A percentile compares a stretch with the other conserved stretches of the same genome.
phyloP scores from a whole-genome alignment of 768 basidiomycete genomes.

The Hericium coralloides region DNA sequence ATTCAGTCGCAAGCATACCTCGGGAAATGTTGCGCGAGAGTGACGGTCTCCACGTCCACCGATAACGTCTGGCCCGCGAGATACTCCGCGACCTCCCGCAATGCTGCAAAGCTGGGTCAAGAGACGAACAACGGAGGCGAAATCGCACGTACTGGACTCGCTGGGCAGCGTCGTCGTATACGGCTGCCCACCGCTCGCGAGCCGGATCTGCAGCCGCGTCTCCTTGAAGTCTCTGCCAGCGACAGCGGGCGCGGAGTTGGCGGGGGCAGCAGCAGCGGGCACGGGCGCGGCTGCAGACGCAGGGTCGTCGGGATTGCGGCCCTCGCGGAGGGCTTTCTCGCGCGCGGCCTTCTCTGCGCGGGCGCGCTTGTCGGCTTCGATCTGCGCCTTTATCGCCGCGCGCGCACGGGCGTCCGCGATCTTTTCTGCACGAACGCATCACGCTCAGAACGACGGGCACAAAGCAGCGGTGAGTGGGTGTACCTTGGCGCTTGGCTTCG shows the following conservation, averaged over 20 bases:
- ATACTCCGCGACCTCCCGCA: slow-evolving; percentile 82
- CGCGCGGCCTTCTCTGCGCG: slow-evolving; percentile 82
- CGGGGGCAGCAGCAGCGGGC: slow-evolving; percentile 24
- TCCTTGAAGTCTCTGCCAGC: slow-evolving; percentile 76
- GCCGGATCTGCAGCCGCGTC: slow-evolving; percentile 83
- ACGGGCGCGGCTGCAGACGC: slow-evolving; percentile 24
- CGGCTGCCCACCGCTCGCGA: slow-evolving; percentile 74
- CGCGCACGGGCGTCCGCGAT: slow-evolving; percentile 78
- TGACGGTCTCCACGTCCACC: slow-evolving; percentile 71
- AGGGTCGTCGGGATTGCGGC: slow-evolving; percentile 34
- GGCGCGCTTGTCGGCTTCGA: slow-evolving; percentile 86
- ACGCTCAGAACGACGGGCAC: not conserved
- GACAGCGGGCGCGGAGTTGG: slow-evolving; percentile 27
- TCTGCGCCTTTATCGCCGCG: slow-evolving; percentile 86
- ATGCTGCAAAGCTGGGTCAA: slow-evolving; percentile 34
- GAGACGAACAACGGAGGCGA: not conserved
- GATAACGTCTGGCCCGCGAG: slow-evolving; percentile 64
- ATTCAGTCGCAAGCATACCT: slow-evolving; percentile 39
- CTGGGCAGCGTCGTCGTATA: slow-evolving; percentile 75
- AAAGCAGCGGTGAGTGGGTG: slow-evolving; percentile 3
- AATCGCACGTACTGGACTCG: slow-evolving; percentile 52
- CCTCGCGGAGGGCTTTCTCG: slow-evolving; percentile 89
- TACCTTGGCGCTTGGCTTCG: slow-evolving; percentile 73
- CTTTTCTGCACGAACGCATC: slow-evolving; percentile 53
- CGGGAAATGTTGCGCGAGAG: slow-evolving; percentile 76